A percentile compares a stretch with the other conserved stretches of the same genome.
phyloP scores from a whole-genome alignment of 768 basidiomycete species.

The Tulasnella sp. region DNA sequence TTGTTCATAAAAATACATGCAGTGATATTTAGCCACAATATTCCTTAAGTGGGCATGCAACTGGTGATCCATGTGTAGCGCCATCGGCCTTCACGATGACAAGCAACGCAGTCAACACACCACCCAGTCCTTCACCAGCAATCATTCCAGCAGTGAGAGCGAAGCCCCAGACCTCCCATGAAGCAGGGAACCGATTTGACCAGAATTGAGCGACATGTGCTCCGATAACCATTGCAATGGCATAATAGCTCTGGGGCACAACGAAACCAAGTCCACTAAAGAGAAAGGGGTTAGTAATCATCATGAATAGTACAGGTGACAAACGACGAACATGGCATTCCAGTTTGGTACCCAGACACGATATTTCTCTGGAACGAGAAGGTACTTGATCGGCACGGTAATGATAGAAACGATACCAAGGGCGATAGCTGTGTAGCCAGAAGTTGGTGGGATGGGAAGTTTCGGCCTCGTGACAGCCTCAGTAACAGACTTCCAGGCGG shows the following conservation, averaged over 20 bases:
- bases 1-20: too few relatives aligned
- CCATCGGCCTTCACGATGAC: constrained; percentile 8
- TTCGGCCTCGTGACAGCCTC: constrained; percentile 16
- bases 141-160: constrained; percentile 19
- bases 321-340: constrained; percentile 6
- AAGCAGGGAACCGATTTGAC: constrained; percentile 12
- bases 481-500: constrained; percentile 17
- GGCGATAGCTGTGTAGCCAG: constrained; percentile 15
- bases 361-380: constrained; percentile 14
- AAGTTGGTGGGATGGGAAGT: constrained; percentile 17
- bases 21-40: constrained; percentile 14
- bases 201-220: constrained; percentile 15
- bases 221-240: constrained; percentile 18
- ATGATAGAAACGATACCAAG: constrained; percentile 11
- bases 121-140: constrained; percentile 19
- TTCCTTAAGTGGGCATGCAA: not conserved
- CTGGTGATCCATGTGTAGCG: not conserved
- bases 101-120: constrained; percentile 16
- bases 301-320: not conserved
- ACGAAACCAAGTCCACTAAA: constrained; percentile 19
- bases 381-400: constrained; percentile 10
- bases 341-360: constrained; percentile 19
- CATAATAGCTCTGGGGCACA: constrained; percentile 17
- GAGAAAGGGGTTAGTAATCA: not conserved
- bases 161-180: constrained; percentile 19